Percentiles rank a stretch among this genome's conserved stretches.
These are phyloP conservation scores for Heterobasidion annosum DNA, from an alignment of 1,284 basidiomycete genomes.

Conservation along the genomic window DNA sequence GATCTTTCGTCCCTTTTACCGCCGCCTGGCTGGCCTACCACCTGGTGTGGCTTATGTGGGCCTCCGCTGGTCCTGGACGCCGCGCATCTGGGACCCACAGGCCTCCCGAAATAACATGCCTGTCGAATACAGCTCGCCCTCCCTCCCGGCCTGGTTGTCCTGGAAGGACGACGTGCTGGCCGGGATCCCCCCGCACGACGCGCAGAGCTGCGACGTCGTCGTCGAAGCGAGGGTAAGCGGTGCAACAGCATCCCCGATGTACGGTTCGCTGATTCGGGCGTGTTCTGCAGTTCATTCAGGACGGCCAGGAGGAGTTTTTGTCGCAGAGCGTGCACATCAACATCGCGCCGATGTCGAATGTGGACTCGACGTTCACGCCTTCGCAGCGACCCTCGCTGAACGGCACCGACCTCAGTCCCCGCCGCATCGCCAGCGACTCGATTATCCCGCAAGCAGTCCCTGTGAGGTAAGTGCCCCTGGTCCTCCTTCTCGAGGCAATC, in stretches of 20 bases:
- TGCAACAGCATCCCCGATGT: conserved; percentile 1
- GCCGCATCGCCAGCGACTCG: conserved; percentile 56
- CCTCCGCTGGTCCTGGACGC: conserved; percentile 85
- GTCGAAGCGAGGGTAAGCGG: conserved; percentile 58
- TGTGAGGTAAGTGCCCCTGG: conserved; percentile 18
- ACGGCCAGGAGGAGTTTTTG: conserved; percentile 63
- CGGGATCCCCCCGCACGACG: conserved; percentile 64
- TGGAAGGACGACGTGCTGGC: conserved; percentile 80
- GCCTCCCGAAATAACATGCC: conserved; percentile 72
- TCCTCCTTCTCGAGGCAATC: background rate
- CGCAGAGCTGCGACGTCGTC: conserved; percentile 63
- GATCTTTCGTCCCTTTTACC: conserved; percentile 88
- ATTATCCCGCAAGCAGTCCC: conserved; percentile 29
- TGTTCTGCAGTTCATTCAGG: conserved; percentile 49
- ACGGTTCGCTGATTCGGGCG: background rate
- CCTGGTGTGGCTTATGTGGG: conserved; percentile 78
- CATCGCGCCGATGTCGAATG: conserved; percentile 61
- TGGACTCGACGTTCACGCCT: conserved; percentile 50
- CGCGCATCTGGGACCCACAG: conserved; percentile 97
- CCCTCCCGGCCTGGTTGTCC: conserved; percentile 76
- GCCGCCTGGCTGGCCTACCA: conserved; percentile 77
- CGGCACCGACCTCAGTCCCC: conserved; percentile 33
- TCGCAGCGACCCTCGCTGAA: conserved; percentile 54
- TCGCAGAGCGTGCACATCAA: conserved; percentile 59
- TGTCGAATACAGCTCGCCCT: conserved; percentile 75